Evolutionary conservation across 352 stramenopile genomes (phyloP).

Genomic region (Phytophthora aleatoria): DNA sequence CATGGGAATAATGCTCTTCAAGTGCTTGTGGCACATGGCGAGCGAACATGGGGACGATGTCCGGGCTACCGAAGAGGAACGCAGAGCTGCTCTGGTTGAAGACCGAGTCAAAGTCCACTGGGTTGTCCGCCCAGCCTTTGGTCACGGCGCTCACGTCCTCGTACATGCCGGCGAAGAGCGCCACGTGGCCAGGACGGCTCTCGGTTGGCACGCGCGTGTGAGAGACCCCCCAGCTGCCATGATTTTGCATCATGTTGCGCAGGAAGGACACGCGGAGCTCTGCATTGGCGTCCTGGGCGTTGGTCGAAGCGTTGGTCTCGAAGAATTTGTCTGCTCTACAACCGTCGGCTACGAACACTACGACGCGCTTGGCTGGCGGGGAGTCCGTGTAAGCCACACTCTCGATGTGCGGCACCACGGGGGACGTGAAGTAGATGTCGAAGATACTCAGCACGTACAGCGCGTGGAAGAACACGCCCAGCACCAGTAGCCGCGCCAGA

Average conservation of each 20-base stretch:
- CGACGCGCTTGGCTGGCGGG: slow-evolving; percentile 63
- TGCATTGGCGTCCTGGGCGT: slow-evolving; percentile 3
- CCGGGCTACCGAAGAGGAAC: slow-evolving; percentile 82
- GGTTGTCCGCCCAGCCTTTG: slow-evolving; percentile 88
- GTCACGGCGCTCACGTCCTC: slow-evolving; percentile 89
- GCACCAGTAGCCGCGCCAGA: slow-evolving; percentile 49
- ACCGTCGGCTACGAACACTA: slow-evolving; percentile 86
- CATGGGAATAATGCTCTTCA: slow-evolving; percentile 76
- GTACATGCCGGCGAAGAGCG: slow-evolving; percentile 89
- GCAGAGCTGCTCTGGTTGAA: slow-evolving; percentile 77
- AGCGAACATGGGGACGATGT: slow-evolving; percentile 89
- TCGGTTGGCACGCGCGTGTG: slow-evolving; percentile 89
- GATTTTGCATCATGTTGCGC: slow-evolving; percentile 51
- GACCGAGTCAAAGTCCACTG: slow-evolving; percentile 87
- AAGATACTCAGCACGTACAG: slow-evolving; percentile 91
- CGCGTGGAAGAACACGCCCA: slow-evolving; percentile 81
- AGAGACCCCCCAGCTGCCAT: slow-evolving; percentile 80
- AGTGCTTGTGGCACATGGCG: slow-evolving; percentile 68
- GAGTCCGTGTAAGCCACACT: slow-evolving; percentile 46
- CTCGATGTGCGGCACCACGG: slow-evolving; percentile 71
- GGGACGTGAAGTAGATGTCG: slow-evolving; percentile 91
- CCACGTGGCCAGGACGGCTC: slow-evolving; percentile 80
- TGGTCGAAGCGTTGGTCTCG: slow-evolving; percentile 43
- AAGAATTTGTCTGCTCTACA: slow-evolving; percentile 88
- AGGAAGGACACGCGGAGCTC: slow-evolving; percentile 65